Percentiles rank a stretch among this genome's conserved stretches.
These are phyloP conservation scores for Postia placenta DNA, from an alignment of 768 basidiomycete genomes.

Conservation along the genomic window DNA sequence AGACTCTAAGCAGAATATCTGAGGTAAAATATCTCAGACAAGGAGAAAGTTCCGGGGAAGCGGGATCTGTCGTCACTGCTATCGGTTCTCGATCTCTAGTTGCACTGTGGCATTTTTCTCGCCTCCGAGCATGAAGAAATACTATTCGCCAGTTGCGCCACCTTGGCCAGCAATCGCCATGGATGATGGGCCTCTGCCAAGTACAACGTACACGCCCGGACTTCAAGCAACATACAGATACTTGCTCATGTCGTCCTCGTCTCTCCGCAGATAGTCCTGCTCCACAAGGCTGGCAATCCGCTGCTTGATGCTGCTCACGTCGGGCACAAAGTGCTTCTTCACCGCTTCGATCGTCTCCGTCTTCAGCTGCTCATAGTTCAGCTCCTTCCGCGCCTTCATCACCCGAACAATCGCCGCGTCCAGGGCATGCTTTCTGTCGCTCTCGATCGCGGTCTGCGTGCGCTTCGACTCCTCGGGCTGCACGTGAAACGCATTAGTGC, in stretches of 20 bases:
- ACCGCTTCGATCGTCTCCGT: conserved; percentile 83
- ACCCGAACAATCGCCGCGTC: conserved; percentile 96
- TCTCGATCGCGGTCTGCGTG: conserved; percentile 80
- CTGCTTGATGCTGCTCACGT: conserved; percentile 80
- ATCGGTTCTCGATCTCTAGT: no score
- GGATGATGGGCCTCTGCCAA: background rate
- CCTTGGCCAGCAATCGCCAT: no score
- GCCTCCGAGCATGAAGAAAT: no score
- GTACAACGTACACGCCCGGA: background rate
- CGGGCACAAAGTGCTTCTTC: conserved; percentile 81
- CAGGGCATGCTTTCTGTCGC: conserved; percentile 78
- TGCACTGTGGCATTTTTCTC: no score
- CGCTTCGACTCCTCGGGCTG: conserved; percentile 82
- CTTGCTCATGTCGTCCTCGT: conserved; percentile 61
- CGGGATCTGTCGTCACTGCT: no score
- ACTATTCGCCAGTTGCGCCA: no score
- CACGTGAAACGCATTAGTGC: background rate
- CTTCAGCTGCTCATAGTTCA: conserved; percentile 74
- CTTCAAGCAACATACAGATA: conserved; percentile 75
- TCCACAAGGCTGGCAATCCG: conserved; percentile 80
- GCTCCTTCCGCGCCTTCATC: conserved; percentile 90
- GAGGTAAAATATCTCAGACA: no score
- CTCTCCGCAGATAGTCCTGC: conserved; percentile 77
- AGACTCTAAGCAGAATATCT: no score
- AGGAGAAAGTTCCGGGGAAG: no score